phyloP scores from a whole-genome alignment of 345 rosid species.

The Citrus hindsii region DNA sequence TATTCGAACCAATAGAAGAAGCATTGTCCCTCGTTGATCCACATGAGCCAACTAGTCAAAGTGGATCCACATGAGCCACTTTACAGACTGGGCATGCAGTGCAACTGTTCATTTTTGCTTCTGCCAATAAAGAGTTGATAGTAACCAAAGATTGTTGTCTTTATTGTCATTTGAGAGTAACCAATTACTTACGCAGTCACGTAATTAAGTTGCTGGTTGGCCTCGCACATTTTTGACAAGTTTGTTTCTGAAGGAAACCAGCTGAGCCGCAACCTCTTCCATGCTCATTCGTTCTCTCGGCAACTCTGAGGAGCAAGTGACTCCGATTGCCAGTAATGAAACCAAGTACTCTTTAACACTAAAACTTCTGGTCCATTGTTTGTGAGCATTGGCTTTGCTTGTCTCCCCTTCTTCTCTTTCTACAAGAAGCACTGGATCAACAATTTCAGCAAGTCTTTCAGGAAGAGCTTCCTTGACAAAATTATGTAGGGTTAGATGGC shows the following conservation, averaged over 20 bases:
- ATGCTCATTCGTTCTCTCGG: slow-evolving; percentile 9
- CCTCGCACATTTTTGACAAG: not conserved
- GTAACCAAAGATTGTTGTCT: too few relatives aligned
- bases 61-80: too few relatives aligned
- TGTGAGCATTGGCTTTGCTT: not conserved
- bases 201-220: too few relatives aligned
- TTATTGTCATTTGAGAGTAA: too few relatives aligned
- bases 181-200: too few relatives aligned
- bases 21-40: too few relatives aligned
- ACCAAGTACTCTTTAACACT: not conserved
- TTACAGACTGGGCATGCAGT: too few relatives aligned
- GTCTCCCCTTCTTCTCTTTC: not conserved
- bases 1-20: too few relatives aligned
- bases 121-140: too few relatives aligned
- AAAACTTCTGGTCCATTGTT: not conserved
- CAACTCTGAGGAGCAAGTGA: slow-evolving; percentile 18
- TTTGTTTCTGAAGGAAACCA: not conserved
- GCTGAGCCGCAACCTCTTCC: not conserved
- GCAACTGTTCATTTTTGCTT: too few relatives aligned
- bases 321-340: slow-evolving; percentile 16
- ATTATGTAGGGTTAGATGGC: slow-evolving; percentile 9
- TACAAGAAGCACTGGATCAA: slow-evolving; percentile 16
- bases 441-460: slow-evolving; percentile 3
- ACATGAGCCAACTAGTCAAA: too few relatives aligned
- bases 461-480: slow-evolving; percentile 17